Percentiles rank a stretch among this genome's conserved stretches.
phyloP scores from a whole-genome alignment of 163 green algal genomes.

The Prototheca stagnorum region DNA sequence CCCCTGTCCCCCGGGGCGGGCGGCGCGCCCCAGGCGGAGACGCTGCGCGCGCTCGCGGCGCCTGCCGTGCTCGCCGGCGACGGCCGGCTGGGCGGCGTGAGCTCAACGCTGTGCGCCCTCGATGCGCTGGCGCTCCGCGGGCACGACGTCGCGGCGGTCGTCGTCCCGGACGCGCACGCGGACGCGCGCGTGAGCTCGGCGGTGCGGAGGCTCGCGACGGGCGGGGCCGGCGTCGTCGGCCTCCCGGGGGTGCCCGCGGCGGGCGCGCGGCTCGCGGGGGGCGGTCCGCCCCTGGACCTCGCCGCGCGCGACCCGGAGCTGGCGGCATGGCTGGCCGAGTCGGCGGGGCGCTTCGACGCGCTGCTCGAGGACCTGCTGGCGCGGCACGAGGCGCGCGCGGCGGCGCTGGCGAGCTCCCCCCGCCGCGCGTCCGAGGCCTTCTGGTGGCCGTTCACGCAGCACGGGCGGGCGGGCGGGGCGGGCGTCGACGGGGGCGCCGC shows the following conservation, averaged over 20 bases:
- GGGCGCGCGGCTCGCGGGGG: neutral
- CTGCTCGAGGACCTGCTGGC: slow-evolving; percentile 1
- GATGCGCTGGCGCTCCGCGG: slow-evolving; percentile 51
- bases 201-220: slow-evolving; percentile 10
- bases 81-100: slow-evolving; percentile 77
- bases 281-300: neutral
- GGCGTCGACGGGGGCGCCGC: too few relatives aligned
- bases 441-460: slow-evolving; percentile 98
- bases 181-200: slow-evolving; percentile 6
- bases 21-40: slow-evolving; percentile 63
- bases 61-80: slow-evolving; percentile 80
- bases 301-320: slow-evolving; percentile 21
- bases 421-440: slow-evolving; percentile 20
- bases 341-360: slow-evolving; percentile 10
- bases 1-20: slow-evolving; percentile 65
- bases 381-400: slow-evolving; percentile 13
- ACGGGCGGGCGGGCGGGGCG: slow-evolving; percentile 19
- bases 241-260: slow-evolving; percentile 15
- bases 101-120: slow-evolving; percentile 58
- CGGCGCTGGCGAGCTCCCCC: slow-evolving; percentile 12
- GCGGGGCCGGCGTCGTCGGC: slow-evolving; percentile 14
- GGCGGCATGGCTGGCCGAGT: slow-evolving; percentile 26
- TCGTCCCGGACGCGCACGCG: slow-evolving; percentile 35
- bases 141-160: slow-evolving; percentile 53
- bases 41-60: slow-evolving; percentile 52